Conservation (phyloP, 805 yeast species). For the Kregervanrija pseudodelftensis region DNA sequence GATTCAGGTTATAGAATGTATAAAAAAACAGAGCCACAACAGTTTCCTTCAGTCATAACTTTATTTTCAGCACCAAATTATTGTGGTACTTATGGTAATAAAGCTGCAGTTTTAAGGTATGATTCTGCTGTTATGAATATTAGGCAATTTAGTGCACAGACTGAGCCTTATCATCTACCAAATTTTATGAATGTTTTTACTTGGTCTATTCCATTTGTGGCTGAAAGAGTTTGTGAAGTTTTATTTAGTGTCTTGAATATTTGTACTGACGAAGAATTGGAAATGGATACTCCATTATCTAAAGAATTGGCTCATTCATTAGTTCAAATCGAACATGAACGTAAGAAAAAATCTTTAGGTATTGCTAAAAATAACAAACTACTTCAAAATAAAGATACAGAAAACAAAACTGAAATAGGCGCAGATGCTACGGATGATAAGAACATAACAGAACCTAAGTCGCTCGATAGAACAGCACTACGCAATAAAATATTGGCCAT, state of each 20-base stretch:
- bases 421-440: slow-evolving; percentile 15
- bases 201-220: slow-evolving; percentile 97
- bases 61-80: slow-evolving; percentile 95
- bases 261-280: slow-evolving; percentile 92
- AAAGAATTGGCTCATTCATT: slow-evolving; percentile 31
- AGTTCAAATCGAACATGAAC: slow-evolving; percentile 14
- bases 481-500: slow-evolving; percentile 89
- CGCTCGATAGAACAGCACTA: slow-evolving; percentile 37
- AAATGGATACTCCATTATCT: slow-evolving; percentile 57
- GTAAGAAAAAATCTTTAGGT: not conserved
- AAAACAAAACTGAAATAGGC: slow-evolving; percentile 2
- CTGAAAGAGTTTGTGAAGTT: slow-evolving; percentile 93
- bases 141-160: slow-evolving; percentile 84
- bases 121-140: slow-evolving; percentile 91
- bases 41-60: slow-evolving; percentile 85
- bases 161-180: slow-evolving; percentile 96
- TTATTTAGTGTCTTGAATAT: slow-evolving; percentile 82
- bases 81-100: slow-evolving; percentile 84
- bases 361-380: not conserved
- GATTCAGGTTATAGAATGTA: slow-evolving; percentile 97
- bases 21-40: slow-evolving; percentile 71
- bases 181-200: slow-evolving; percentile 96
- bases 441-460: slow-evolving; percentile 5
- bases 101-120: slow-evolving; percentile 90
- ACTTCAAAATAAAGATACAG: not conserved